These are phyloP conservation scores for Fusarium hainanense DNA, from an alignment of 2,329 filamentous ascomycete genomes.

Conservation along the genomic window DNA sequence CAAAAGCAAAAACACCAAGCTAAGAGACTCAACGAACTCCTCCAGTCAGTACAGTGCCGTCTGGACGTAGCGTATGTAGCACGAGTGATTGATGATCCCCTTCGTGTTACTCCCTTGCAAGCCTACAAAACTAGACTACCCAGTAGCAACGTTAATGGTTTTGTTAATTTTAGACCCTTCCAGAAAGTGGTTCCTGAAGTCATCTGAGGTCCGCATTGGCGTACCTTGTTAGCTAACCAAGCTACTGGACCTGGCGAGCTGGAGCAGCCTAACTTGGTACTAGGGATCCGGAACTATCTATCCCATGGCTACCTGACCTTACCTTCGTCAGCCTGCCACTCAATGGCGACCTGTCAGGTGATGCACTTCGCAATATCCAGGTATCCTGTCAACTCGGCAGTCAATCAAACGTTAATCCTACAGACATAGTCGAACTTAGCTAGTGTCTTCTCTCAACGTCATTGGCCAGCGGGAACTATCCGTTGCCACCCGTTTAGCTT, in stretches of 20 bases:
- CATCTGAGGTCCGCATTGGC: slow-evolving; percentile 1
- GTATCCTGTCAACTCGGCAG: slow-evolving; percentile 8
- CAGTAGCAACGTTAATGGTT: slow-evolving; percentile 10
- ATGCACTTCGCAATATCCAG: not conserved
- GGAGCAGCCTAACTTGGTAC: not conserved
- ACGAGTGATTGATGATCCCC: slow-evolving; percentile 15
- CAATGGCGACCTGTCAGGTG: not conserved
- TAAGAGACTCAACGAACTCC: slow-evolving; percentile 4
- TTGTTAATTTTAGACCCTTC: slow-evolving; percentile 9
- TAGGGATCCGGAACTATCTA: not conserved
- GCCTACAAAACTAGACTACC: not conserved
- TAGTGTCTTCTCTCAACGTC: not conserved
- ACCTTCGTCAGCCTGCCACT: not conserved
- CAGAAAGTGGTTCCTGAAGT: slow-evolving; percentile 8
- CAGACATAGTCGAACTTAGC: slow-evolving; percentile 14
- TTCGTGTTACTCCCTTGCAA: slow-evolving; percentile 21
- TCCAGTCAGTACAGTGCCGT: not conserved
- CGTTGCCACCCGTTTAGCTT: not conserved
- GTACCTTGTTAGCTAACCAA: not conserved
- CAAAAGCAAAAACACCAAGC: slow-evolving; percentile 16
- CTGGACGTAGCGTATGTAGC: not conserved
- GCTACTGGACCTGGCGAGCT: not conserved
- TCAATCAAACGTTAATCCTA: slow-evolving; percentile 13
- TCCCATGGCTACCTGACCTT: not conserved
- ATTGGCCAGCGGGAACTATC: slow-evolving; percentile 15